Conservation (phyloP, 2,329 filamentous ascomycete species). For the Aspergillus nomiae region DNA sequence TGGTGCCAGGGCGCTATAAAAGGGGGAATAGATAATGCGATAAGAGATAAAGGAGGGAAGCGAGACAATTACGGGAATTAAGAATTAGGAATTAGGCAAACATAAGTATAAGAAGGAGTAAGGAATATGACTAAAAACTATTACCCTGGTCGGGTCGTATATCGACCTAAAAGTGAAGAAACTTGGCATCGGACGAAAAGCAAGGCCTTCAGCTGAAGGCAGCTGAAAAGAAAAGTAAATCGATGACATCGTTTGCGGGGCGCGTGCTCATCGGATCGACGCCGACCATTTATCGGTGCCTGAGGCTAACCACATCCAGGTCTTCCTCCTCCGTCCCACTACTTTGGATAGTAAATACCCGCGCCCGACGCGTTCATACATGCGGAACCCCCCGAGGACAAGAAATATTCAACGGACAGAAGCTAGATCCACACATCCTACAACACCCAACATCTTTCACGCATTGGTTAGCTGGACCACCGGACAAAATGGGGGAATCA, state of each 20-base stretch:
- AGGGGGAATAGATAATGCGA: neutral
- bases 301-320: constrained; percentile 11
- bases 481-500: neutral
- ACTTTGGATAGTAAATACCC: neutral
- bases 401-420: neutral
- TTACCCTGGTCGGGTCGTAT: neutral
- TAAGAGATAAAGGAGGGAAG: neutral
- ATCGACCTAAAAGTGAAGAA: neutral
- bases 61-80: neutral
- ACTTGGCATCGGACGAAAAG: constrained; percentile 5
- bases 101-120: neutral
- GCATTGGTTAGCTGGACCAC: neutral
- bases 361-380: constrained; percentile 8
- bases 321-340: neutral
- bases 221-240: constrained; percentile 7
- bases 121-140: neutral
- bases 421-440: neutral
- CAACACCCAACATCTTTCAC: neutral
- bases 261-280: constrained; percentile 9
- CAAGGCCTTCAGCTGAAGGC: neutral
- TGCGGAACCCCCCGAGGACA: neutral
- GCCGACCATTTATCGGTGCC: constrained; percentile 6
- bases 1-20: neutral
- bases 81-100: neutral
- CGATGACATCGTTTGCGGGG: constrained; percentile 26